Evolutionary conservation across 768 basidiomycete genomes (phyloP), one percentile per base, ranked within the genome.

Genomic region (Butyriboletus loyo): DNA sequence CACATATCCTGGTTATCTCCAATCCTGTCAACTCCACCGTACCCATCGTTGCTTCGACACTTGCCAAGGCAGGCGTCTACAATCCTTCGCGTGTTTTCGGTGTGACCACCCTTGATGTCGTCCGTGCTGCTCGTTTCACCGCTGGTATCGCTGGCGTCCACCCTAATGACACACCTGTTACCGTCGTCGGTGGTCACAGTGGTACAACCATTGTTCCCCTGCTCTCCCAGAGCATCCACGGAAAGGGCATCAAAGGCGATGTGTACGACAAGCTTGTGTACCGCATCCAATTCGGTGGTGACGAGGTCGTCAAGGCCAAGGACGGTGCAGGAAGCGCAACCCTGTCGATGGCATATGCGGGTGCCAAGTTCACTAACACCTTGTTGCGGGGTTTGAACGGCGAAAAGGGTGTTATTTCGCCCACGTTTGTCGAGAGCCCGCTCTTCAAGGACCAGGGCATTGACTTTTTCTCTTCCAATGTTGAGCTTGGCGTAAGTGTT

Each of bases 11-110:
- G 61, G 86, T 98, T 75, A 99, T 99, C 74, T 96, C 95, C 63
- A 99, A 99, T 86, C 96, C 96, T 49, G 96, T 97, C 79, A 93
- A 92, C 80, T 91, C 89, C 46, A 98, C 97, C 56, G 97, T 98
- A 54, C 96, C 97, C 64, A 97, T 99, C 63, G 94, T 97, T 61
- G 93, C 94, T 40, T 82, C 85, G 60, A 89, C 89, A 53, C 86
- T 97, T 70, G 83, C 89, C 75, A 90, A 93, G 72, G 88, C 88
- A 13, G 94, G 94, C 55, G 90, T 90, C 54, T 98, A 89, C 76
- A 84, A 99, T 78, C 92, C 93, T 50, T 75, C 77, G 54, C 88
- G 82, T 61, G 71, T 98, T 64, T 98, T 97, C 71, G 97, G 96
- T 81, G 88, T 99, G 57, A 98, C 96, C 67, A 93, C 95, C 66